Evolutionary conservation across 1,284 basidiomycete species (phyloP).

Genomic region (Cystobasidiaceae sp.): DNA sequence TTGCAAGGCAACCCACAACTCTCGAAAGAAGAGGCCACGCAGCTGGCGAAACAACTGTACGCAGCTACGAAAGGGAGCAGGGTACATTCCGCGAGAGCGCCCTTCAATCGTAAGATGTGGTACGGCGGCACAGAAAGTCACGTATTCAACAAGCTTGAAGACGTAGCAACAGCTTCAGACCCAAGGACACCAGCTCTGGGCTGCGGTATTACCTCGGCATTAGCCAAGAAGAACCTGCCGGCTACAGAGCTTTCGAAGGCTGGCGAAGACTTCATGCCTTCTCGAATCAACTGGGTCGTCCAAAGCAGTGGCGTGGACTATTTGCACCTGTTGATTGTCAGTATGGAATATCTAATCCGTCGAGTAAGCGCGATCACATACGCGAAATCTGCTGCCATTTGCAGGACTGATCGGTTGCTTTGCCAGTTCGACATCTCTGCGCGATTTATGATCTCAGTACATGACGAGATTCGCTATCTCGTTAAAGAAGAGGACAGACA

Average conservation of each 20-base stretch:
- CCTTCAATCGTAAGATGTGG: conserved; percentile 65
- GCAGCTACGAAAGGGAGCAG: conserved; percentile 76
- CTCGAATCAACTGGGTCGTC: conserved; percentile 98
- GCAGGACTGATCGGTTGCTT: not conserved
- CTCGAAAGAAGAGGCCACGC: conserved; percentile 69
- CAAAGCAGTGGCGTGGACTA: conserved; percentile 99
- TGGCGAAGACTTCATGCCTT: conserved; percentile 86
- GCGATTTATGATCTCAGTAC: conserved; percentile 92
- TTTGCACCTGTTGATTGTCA: conserved; percentile 88
- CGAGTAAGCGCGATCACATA: not conserved
- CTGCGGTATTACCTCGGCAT: conserved; percentile 86
- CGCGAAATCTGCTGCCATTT: too few species aligned
- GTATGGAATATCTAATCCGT: conserved; percentile 82
- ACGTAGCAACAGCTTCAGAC: conserved; percentile 79
- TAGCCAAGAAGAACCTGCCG: conserved; percentile 82
- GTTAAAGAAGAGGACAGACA: conserved; percentile 82
- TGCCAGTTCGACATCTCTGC: conserved; percentile 75
- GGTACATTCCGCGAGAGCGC: conserved; percentile 23
- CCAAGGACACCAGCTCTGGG: conserved; percentile 90
- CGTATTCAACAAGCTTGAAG: conserved; percentile 98
- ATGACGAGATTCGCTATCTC: conserved; percentile 93
- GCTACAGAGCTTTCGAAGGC: conserved; percentile 54
- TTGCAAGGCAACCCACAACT: conserved; percentile 80
- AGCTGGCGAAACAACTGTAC: conserved; percentile 80
- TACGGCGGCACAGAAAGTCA: conserved; percentile 94